Evolutionary conservation across 164 flowering plant species (phyloP).

Genomic region (Sedum album): DNA sequence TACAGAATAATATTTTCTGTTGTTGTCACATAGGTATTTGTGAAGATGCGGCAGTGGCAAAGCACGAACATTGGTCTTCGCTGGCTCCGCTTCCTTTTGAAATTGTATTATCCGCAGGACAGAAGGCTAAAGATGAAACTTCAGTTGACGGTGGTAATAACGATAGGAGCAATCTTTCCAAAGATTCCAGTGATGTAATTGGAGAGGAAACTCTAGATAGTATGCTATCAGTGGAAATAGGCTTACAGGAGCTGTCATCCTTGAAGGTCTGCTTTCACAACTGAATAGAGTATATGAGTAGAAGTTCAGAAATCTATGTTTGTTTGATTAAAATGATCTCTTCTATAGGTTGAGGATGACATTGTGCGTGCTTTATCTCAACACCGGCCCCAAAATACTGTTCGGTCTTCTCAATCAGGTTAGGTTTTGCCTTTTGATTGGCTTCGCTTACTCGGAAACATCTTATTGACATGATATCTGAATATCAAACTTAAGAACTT

Average conservation of each 20-base stretch:
- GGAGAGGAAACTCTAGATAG: slow-evolving; percentile 90
- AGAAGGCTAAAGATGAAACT: slow-evolving; percentile 74
- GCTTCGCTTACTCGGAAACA: not conserved
- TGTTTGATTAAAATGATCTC: not conserved
- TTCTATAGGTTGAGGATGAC: slow-evolving; percentile 75
- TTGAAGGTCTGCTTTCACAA: slow-evolving; percentile 50
- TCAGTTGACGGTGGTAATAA: slow-evolving; percentile 46
- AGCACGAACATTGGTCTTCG: slow-evolving; percentile 90
- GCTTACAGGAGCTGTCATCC: slow-evolving; percentile 75
- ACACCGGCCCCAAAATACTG: slow-evolving; percentile 47
- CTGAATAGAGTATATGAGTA: not conserved
- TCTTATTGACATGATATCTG: not conserved
- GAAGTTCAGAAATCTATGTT: not conserved
- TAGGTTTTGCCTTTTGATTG: not conserved
- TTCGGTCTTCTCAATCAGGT: slow-evolving; percentile 59
- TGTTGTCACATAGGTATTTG: slow-evolving; percentile 42
- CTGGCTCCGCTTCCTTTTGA: slow-evolving; percentile 94
- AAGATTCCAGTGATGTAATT: slow-evolving; percentile 61
- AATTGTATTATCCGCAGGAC: slow-evolving; percentile 86
- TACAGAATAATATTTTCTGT: not conserved
- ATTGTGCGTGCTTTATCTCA: slow-evolving; percentile 66
- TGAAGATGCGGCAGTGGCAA: slow-evolving; percentile 65
- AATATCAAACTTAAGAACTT: not conserved
- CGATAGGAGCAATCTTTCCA: slow-evolving; percentile 44
- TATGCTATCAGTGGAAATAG: slow-evolving; percentile 91